Percentiles rank a stretch among this genome's conserved stretches.
Conservation (phyloP, 2,329 filamentous ascomycete genomes). For the Penicillium capsulatum region DNA sequence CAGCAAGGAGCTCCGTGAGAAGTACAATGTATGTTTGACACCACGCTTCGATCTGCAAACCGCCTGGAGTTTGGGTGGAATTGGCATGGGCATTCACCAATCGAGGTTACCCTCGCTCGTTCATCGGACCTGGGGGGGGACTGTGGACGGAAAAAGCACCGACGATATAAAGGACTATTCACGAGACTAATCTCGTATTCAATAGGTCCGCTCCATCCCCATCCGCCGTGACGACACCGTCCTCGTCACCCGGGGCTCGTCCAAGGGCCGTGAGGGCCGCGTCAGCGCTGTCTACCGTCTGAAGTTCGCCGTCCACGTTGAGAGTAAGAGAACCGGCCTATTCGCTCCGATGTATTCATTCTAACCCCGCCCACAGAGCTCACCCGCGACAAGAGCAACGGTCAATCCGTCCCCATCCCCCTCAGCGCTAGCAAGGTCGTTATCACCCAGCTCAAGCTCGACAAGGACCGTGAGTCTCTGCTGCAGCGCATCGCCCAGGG, state of each 20-base stretch:
- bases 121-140: slow-evolving; percentile 4
- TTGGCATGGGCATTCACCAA: neutral
- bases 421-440: slow-evolving; percentile 96
- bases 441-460: slow-evolving; percentile 97
- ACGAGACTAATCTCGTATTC: slow-evolving; percentile 2
- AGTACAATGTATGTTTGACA: slow-evolving; percentile 79
- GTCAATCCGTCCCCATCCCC: slow-evolving; percentile 90
- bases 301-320: slow-evolving; percentile 96
- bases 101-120: slow-evolving; percentile 10
- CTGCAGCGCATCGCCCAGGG: slow-evolving; percentile 47
- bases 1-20: slow-evolving; percentile 94
- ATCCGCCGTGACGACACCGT: slow-evolving; percentile 98
- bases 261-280: slow-evolving; percentile 99
- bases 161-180: slow-evolving; percentile 1
- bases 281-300: slow-evolving; percentile 96
- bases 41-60: neutral
- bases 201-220: slow-evolving; percentile 86
- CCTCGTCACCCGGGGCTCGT: slow-evolving; percentile 80
- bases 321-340: slow-evolving; percentile 65
- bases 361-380: no score
- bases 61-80: no score
- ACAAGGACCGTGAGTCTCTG: slow-evolving; percentile 51
- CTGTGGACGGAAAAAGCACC: slow-evolving; percentile 1
- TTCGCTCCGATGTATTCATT: no score
- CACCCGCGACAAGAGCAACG: slow-evolving; percentile 92